These are phyloP conservation scores for Phytophthora constricta DNA, from an alignment of 352 stramenopile genomes.

Conservation along the genomic window DNA sequence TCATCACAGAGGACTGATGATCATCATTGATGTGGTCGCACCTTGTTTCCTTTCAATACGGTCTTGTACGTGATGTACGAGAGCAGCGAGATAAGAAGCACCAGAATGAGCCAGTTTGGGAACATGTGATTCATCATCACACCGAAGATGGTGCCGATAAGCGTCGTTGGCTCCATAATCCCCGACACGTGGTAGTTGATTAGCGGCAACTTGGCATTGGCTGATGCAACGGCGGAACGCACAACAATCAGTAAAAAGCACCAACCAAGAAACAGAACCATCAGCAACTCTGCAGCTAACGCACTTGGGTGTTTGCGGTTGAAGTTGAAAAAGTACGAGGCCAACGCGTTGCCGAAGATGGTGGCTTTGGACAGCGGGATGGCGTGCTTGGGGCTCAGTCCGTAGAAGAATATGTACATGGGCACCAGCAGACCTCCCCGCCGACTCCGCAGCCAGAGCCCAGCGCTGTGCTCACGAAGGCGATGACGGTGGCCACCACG, in stretches of 20 bases:
- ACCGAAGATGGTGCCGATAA: conserved; percentile 80
- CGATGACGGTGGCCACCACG: conserved; percentile 67
- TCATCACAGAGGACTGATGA: background rate
- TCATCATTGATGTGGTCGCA: conserved; percentile 17
- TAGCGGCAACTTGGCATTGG: conserved; percentile 89
- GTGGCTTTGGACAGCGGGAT: conserved; percentile 98
- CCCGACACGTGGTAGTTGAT: conserved; percentile 99
- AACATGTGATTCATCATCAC: conserved; percentile 88
- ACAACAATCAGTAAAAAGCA: conserved; percentile 21
- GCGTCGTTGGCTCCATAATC: conserved; percentile 97
- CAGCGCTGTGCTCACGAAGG: conserved; percentile 87
- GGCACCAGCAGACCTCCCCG: conserved; percentile 97
- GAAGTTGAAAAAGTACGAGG: conserved; percentile 95
- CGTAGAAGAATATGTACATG: conserved; percentile 97
- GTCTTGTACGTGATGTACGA: conserved; percentile 84
- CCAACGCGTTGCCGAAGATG: conserved; percentile 96
- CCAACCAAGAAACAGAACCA: background rate
- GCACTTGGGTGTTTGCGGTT: conserved; percentile 92
- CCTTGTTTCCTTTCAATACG: conserved; percentile 68
- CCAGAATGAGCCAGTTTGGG: conserved; percentile 84
- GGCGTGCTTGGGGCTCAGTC: conserved; percentile 93
- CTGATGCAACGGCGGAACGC: conserved; percentile 30
- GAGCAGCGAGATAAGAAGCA: conserved; percentile 77
- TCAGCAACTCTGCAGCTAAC: conserved; percentile 12
- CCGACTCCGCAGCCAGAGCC: conserved; percentile 93